These are phyloP conservation scores for Eimeria maxima DNA, from an alignment of 169 alveolate species.

Conservation along the genomic window DNA sequence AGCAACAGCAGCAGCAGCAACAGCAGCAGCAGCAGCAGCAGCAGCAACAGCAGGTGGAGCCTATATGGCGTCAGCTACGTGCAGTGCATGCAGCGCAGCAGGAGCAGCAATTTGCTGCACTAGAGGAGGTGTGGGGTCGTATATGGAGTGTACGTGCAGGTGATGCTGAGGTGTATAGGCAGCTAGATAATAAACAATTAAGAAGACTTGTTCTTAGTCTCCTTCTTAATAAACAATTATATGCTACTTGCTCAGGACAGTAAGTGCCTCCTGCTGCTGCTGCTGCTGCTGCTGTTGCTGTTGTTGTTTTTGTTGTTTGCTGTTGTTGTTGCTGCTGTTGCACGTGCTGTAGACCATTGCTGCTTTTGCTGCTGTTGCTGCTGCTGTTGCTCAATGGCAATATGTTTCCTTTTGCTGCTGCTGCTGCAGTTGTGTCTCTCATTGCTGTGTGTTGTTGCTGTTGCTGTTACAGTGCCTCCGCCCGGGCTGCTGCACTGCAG, in stretches of 20 bases:
- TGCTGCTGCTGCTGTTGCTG: conserved; percentile 9
- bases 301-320: not conserved
- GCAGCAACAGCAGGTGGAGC: not conserved
- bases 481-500: conserved; percentile 36
- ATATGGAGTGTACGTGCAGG: not conserved
- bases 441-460: not conserved
- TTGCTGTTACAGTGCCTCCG: conserved; percentile 1
- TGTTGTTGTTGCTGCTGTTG: too few relatives aligned
- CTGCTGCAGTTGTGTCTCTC: too few relatives aligned
- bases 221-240: not conserved
- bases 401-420: not conserved
- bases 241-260: conserved; percentile 3
- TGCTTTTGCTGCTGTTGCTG: not conserved
- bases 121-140: conserved; percentile 18
- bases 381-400: not conserved
- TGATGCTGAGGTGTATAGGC: not conserved
- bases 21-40: conserved; percentile 40
- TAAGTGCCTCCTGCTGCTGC: conserved; percentile 22
- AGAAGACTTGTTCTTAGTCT: conserved; percentile 28
- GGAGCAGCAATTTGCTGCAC: conserved; percentile 44
- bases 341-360: not conserved
- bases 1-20: conserved; percentile 35
- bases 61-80: conserved; percentile 35
- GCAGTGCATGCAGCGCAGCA: conserved; percentile 25
- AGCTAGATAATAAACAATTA: not conserved